phyloP scores from a whole-genome alignment of 164 flowering plant genomes.

The Nelumbo lutea region DNA sequence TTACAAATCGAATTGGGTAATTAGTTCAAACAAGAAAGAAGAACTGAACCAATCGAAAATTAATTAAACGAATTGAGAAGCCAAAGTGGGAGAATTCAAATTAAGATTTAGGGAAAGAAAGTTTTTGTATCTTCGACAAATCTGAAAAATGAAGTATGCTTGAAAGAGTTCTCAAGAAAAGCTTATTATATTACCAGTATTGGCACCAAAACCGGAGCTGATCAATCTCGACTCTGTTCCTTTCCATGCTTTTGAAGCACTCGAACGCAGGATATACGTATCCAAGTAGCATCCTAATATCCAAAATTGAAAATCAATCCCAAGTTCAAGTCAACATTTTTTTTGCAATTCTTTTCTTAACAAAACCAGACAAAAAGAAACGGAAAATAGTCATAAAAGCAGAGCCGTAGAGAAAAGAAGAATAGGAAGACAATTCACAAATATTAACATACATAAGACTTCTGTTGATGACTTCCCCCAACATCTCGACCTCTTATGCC shows the following conservation, averaged over 20 bases:
- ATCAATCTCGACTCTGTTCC: constrained; percentile 48
- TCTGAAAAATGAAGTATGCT: too few species aligned
- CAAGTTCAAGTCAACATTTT: not conserved
- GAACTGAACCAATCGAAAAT: too few species aligned
- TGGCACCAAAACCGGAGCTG: constrained; percentile 88
- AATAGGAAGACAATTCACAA: not conserved
- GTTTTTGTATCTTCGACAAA: too few species aligned
- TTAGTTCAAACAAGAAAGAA: too few species aligned
- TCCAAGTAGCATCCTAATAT: constrained; percentile 58
- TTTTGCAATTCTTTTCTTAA: not conserved
- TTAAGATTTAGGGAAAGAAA: too few species aligned
- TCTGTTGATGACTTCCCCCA: constrained; percentile 59
- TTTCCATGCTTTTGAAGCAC: constrained; percentile 74
- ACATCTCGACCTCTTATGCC: constrained; percentile 35
- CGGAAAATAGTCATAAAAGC: not conserved
- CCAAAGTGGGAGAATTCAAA: not conserved
- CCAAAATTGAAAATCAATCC: not conserved
- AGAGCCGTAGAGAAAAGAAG: not conserved
- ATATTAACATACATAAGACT: constrained; percentile 43
- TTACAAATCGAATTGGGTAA: too few species aligned
- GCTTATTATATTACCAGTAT: constrained; percentile 52
- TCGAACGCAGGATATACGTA: constrained; percentile 86
- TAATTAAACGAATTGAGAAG: not conserved
- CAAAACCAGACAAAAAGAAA: not conserved
- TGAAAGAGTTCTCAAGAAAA: too few species aligned